Evolutionary conservation across 768 basidiomycete genomes (phyloP).

Genomic region (Boletus speciosus): DNA sequence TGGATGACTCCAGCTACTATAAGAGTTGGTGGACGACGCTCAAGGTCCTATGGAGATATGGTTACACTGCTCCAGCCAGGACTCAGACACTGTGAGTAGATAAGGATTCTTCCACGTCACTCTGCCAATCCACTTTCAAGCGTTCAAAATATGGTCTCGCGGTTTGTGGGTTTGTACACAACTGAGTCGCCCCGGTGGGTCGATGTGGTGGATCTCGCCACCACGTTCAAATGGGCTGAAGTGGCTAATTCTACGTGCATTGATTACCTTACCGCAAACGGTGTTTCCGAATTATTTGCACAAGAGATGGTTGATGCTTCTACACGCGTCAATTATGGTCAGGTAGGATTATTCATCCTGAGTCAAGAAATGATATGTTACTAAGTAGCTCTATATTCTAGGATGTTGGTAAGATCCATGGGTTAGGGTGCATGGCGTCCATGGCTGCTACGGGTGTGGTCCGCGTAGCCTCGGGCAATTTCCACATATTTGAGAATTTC

Average conservation of each 20-base stretch:
- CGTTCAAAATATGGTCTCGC: constrained; percentile 51
- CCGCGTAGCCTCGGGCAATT: constrained; percentile 76
- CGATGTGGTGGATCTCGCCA: constrained; percentile 56
- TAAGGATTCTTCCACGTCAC: background rate
- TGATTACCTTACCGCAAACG: constrained; percentile 53
- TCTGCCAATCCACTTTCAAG: constrained; percentile 32
- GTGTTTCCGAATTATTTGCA: constrained; percentile 56
- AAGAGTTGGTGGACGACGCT: constrained; percentile 66
- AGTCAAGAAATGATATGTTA: background rate
- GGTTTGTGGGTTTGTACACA: constrained; percentile 55
- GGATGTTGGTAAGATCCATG: constrained; percentile 72
- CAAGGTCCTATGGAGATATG: constrained; percentile 78
- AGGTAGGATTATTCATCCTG: constrained; percentile 38
- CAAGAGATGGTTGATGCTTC: constrained; percentile 76
- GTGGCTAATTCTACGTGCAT: constrained; percentile 49
- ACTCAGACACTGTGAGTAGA: constrained; percentile 51
- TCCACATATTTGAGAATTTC: constrained; percentile 80
- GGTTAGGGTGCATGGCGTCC: constrained; percentile 64
- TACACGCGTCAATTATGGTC: constrained; percentile 82
- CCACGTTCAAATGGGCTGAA: constrained; percentile 46
- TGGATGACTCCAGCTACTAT: constrained; percentile 37
- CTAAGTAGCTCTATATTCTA: constrained; percentile 25
- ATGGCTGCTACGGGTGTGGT: constrained; percentile 70
- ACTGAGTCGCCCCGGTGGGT: constrained; percentile 56
- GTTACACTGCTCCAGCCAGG: constrained; percentile 54